Percentiles rank a stretch among this genome's conserved stretches.
Conservation (phyloP, 2,329 filamentous ascomycete genomes). For the Teratosphaeria zuluensis region DNA sequence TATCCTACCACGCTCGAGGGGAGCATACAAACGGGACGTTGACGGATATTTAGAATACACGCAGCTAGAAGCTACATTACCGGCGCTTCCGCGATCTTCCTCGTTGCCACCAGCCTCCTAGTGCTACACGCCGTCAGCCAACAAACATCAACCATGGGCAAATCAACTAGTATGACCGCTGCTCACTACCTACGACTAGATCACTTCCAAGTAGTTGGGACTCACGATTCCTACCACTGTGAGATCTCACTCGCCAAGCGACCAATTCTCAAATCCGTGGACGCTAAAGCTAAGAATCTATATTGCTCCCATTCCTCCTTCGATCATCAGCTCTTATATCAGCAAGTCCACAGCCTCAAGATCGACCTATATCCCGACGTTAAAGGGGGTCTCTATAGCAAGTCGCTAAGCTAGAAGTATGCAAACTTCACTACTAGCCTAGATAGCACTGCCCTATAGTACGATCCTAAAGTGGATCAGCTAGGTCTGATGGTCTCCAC, state of each 20-base stretch:
- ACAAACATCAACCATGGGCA: conserved; percentile 7
- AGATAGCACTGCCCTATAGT: conserved; percentile 26
- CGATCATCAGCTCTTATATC: conserved; percentile 36
- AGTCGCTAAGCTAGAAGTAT: conserved; percentile 34
- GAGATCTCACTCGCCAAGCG: conserved; percentile 36
- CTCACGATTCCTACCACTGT: conserved; percentile 44
- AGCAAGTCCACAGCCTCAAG: conserved; percentile 40
- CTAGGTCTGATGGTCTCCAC: conserved; percentile 41
- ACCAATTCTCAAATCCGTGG: conserved; percentile 30
- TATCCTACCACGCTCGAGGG: too few species aligned
- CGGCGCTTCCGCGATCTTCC: neutral
- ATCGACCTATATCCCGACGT: conserved; percentile 42
- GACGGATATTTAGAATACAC: neutral
- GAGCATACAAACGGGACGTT: neutral
- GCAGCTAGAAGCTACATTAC: neutral
- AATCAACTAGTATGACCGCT: neutral
- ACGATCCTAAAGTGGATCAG: conserved; percentile 30
- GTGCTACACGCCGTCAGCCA: neutral
- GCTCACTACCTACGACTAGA: conserved; percentile 36
- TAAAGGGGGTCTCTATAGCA: conserved; percentile 39
- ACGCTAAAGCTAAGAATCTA: conserved; percentile 31
- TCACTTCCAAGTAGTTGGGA: conserved; percentile 43
- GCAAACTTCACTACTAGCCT: conserved; percentile 27
- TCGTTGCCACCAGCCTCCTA: neutral
- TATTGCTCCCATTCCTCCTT: conserved; percentile 41